These are phyloP conservation scores for Aspergillus hiratsukae DNA, from an alignment of 2,329 filamentous ascomycete species.

Conservation along the genomic window DNA sequence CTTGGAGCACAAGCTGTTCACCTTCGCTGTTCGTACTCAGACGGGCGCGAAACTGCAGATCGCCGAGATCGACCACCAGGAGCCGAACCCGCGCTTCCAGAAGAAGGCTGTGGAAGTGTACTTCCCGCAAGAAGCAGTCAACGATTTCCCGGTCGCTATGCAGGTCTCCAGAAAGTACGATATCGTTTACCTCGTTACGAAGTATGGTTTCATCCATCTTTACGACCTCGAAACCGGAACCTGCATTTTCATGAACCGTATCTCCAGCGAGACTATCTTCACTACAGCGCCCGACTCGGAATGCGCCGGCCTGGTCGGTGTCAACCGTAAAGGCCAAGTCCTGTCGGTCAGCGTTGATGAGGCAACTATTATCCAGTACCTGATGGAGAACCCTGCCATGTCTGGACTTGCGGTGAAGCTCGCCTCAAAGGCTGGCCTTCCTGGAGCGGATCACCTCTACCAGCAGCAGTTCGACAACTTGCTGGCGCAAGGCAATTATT, in stretches of 20 bases:
- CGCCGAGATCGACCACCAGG: conserved; percentile 91
- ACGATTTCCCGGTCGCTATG: conserved; percentile 97
- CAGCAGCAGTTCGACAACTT: conserved; percentile 88
- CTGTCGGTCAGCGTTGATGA: conserved; percentile 93
- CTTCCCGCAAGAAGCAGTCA: conserved; percentile 91
- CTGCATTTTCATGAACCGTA: conserved; percentile 99
- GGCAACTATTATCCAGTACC: conserved; percentile 82
- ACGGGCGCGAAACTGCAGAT: conserved; percentile 93
- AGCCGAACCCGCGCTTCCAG: conserved; percentile 79
- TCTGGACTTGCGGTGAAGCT: conserved; percentile 91
- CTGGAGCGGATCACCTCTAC: conserved; percentile 91
- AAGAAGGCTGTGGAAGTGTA: conserved; percentile 98
- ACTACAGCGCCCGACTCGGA: conserved; percentile 80
- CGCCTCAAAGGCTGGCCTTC: conserved; percentile 86
- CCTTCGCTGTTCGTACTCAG: conserved; percentile 87
- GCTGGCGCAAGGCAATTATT: conserved; percentile 72
- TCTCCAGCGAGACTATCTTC: conserved; percentile 98
- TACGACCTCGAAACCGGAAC: conserved; percentile 95
- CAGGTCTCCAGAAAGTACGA: conserved; percentile 97
- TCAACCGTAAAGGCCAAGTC: conserved; percentile 97
- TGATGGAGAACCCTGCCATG: conserved; percentile 94
- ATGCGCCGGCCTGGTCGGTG: conserved; percentile 83
- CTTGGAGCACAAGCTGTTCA: conserved; percentile 90
- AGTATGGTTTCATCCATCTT: conserved; percentile 98
- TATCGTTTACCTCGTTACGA: conserved; percentile 94